These are phyloP conservation scores for Syncephalis plumigaleata DNA, from an alignment of 371 early-diverging fungal genomes.

Conservation along the genomic window DNA sequence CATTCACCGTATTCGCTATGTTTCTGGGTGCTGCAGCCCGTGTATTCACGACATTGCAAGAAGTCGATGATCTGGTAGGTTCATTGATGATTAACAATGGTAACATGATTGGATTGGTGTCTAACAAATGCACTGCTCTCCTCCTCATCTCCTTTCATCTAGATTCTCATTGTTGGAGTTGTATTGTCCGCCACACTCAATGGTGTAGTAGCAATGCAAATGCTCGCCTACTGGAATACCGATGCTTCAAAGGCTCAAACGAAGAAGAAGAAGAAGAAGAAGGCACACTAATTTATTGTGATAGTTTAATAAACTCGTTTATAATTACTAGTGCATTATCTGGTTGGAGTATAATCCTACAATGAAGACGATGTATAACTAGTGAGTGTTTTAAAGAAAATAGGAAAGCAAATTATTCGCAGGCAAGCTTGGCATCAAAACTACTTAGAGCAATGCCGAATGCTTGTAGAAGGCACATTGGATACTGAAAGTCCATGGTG, in stretches of 20 bases:
- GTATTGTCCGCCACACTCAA: constrained; percentile 54
- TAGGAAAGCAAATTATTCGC: constrained; percentile 31
- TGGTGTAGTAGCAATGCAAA: constrained; percentile 60
- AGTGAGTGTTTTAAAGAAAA: too few relatives aligned
- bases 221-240: constrained; percentile 64
- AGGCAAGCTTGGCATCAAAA: constrained; percentile 79
- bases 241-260: too few relatives aligned
- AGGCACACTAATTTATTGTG: too few relatives aligned
- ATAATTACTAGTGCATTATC: too few relatives aligned
- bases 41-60: constrained; percentile 78
- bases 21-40: constrained; percentile 73
- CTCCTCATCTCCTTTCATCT: not conserved
- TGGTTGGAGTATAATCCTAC: too few relatives aligned
- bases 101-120: too few relatives aligned
- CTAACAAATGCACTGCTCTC: too few relatives aligned
- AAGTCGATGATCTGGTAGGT: constrained; percentile 45
- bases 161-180: constrained; percentile 45
- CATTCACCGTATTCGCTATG: constrained; percentile 70
- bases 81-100: too few relatives aligned
- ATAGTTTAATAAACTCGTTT: too few relatives aligned
- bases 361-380: too few relatives aligned
- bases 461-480: constrained; percentile 81
- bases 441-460: constrained; percentile 88
- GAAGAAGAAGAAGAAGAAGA: too few relatives aligned
- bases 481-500: constrained; percentile 90